Conservation (phyloP, 2,329 filamentous ascomycete species). For the Helicocarpus griseus region DNA sequence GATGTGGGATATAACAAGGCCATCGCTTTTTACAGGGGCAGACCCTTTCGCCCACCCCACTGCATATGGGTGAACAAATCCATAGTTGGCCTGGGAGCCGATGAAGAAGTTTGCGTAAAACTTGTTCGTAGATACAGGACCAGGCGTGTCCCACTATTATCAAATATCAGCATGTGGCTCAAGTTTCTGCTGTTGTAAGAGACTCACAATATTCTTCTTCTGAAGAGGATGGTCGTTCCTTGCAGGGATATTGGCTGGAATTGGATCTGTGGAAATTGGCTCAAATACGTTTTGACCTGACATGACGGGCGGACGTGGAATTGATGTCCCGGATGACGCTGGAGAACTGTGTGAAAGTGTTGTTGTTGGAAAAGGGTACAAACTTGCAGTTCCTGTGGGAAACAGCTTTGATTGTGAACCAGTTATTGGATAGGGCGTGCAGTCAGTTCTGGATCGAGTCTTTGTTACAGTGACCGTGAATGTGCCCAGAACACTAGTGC, state of each 20-base stretch:
- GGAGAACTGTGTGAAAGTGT: not conserved
- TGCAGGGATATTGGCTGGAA: slow-evolving; percentile 29
- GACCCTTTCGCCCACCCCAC: slow-evolving; percentile 57
- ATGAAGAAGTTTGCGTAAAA: slow-evolving; percentile 77
- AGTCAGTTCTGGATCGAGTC: not conserved
- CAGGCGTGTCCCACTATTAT: slow-evolving; percentile 20
- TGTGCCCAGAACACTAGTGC: not conserved
- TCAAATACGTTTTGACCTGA: slow-evolving; percentile 33
- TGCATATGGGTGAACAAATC: slow-evolving; percentile 69
- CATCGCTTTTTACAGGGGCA: slow-evolving; percentile 59
- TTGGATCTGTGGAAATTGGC: slow-evolving; percentile 29
- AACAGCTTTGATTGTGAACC: not conserved
- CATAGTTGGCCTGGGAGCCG: slow-evolving; percentile 56
- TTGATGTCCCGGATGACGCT: not conserved
- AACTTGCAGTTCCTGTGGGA: no score
- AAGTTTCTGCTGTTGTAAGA: not conserved
- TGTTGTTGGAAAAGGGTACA: not conserved
- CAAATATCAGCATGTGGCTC: not conserved
- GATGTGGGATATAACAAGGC: slow-evolving; percentile 66
- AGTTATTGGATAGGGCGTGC: not conserved
- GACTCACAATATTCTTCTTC: slow-evolving; percentile 31
- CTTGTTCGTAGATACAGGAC: slow-evolving; percentile 39
- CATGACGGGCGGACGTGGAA: slow-evolving; percentile 16
- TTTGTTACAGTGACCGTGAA: not conserved
- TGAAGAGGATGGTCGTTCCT: slow-evolving; percentile 35